Base-by-base conservation (phyloP, 371 early-diverging fungal species). In the Conidiobolus incongruus region DNA sequence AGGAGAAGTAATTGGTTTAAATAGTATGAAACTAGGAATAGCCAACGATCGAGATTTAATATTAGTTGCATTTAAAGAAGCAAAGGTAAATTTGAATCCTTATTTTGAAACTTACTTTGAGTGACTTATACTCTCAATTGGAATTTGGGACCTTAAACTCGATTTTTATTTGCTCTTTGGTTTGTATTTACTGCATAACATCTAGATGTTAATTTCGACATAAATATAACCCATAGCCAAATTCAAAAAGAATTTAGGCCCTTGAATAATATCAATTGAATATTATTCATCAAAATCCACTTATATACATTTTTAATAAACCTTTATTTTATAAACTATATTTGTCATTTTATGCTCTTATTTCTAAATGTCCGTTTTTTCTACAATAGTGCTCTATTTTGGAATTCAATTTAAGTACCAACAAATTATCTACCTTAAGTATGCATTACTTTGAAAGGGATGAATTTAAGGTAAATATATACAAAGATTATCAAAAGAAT, bases 401-500 rank as follows among this genome's bases (percentile, higher is more conserved):
- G 33, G 87, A 90, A 53, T 96, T 72, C 65, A 76, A 78, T 24
- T 66, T 66, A 1, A 58, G 74, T 20, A 72, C 72, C 2, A 77
- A 88, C 41, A 60, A 65, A 13, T 64, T 91, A 48, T 71, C 77
- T 7, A 93, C 96, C 0, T 84, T 90, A 21, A 92, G 93, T 2
- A 77, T 96, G 29, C 96, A 96, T 54, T 89, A 80, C 55, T 96
- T 88, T 52, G 96, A 96, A 57, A 66, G 86, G 23, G 96, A 92
- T 37, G 81, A 81, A 47, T 77, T 78, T 47, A 80, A 79, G 73
- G 81, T 70, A 68, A 37, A 34, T 22, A 12, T 28, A 12, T 21
- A 12, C 16, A 21, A 35, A 22, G 12, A 29, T 33, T n/a, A n/a
- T n/a, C n/a, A n/a, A 28, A 58, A 52, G 44, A 46, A 54, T 58